These are phyloP conservation scores for Pythium rishiriense DNA, from an alignment of 352 stramenopile species.

Conservation along the genomic window DNA sequence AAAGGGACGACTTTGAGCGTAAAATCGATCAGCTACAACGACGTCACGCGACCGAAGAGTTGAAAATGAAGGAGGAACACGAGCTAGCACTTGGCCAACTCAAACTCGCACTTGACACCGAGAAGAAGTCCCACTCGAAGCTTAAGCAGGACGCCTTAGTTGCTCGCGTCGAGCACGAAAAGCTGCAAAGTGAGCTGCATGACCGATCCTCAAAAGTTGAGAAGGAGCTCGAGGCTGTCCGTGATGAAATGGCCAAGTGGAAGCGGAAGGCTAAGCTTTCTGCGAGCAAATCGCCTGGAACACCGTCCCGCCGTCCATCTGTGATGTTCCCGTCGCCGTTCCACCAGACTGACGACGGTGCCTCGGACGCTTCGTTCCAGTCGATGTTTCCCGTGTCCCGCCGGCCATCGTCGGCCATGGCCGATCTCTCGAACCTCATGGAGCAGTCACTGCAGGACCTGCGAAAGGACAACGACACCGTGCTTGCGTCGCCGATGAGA, in stretches of 20 bases:
- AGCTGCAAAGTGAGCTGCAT: slow-evolving; percentile 48
- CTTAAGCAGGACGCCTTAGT: slow-evolving; percentile 32
- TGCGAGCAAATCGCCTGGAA: slow-evolving; percentile 35
- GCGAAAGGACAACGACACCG: slow-evolving; percentile 43
- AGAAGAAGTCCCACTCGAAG: slow-evolving; percentile 27
- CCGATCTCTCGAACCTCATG: slow-evolving; percentile 77
- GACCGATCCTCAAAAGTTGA: slow-evolving; percentile 60
- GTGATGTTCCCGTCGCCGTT: slow-evolving; percentile 46
- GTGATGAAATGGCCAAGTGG: slow-evolving; percentile 60
- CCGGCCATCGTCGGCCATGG: slow-evolving; percentile 66
- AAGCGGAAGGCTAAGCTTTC: slow-evolving; percentile 73
- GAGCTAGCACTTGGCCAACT: slow-evolving; percentile 33
- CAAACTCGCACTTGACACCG: slow-evolving; percentile 18
- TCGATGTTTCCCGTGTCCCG: slow-evolving; percentile 42
- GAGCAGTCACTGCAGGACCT: slow-evolving; percentile 71
- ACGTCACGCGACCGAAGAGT: slow-evolving; percentile 39
- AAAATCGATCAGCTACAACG: slow-evolving; percentile 62
- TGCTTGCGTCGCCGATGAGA: neutral
- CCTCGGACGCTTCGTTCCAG: slow-evolving; percentile 49
- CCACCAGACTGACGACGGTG: slow-evolving; percentile 57
- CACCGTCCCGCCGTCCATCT: slow-evolving; percentile 44
- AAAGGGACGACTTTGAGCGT: slow-evolving; percentile 50
- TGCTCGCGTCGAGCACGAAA: slow-evolving; percentile 24
- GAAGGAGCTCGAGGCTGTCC: slow-evolving; percentile 62
- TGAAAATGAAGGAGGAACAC: slow-evolving; percentile 59